These are phyloP conservation scores for Neophaeococcomyces aloes DNA, from an alignment of 2,329 filamentous ascomycete species.

Conservation along the genomic window DNA sequence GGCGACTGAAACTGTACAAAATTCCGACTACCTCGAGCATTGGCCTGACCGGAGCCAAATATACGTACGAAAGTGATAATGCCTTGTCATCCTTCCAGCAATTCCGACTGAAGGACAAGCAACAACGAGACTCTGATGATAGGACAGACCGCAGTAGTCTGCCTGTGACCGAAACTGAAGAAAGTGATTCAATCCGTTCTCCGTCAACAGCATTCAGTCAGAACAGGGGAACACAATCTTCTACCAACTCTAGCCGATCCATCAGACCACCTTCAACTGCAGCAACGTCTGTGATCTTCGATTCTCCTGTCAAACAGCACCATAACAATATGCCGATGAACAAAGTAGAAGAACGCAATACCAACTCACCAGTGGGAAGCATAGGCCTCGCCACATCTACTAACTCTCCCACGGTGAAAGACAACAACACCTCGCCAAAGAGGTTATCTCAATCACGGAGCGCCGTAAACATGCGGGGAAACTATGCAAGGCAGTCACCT, in stretches of 20 bases:
- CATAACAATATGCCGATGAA: slow-evolving; percentile 11
- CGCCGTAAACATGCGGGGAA: slow-evolving; percentile 55
- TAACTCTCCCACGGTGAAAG: slow-evolving; percentile 57
- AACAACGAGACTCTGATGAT: slow-evolving; percentile 33
- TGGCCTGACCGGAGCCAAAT: slow-evolving; percentile 41
- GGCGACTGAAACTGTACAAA: slow-evolving; percentile 90
- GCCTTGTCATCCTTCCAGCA: slow-evolving; percentile 73
- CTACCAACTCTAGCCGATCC: slow-evolving; percentile 63
- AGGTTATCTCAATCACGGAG: slow-evolving; percentile 44
- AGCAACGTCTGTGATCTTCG: slow-evolving; percentile 78
- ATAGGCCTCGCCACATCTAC: slow-evolving; percentile 1
- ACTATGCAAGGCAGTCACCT: slow-evolving; percentile 29
- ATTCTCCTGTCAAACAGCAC: slow-evolving; percentile 34
- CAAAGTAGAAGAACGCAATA: slow-evolving; percentile 4
- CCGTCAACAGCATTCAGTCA: slow-evolving; percentile 55
- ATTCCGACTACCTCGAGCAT: slow-evolving; percentile 44
- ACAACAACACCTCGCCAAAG: slow-evolving; percentile 61
- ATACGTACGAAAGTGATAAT: slow-evolving; percentile 80
- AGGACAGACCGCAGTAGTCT: slow-evolving; percentile 30
- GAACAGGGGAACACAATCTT: slow-evolving; percentile 74
- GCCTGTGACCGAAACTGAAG: slow-evolving; percentile 23
- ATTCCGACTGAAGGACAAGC: slow-evolving; percentile 46
- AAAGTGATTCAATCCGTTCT: slow-evolving; percentile 25
- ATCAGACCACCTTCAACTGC: slow-evolving; percentile 70
- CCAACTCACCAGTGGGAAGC: slow-evolving; percentile 5